Evolutionary conservation across 116 monocot genomes (phyloP).

Genomic region (Papilionanthe hybrid): DNA sequence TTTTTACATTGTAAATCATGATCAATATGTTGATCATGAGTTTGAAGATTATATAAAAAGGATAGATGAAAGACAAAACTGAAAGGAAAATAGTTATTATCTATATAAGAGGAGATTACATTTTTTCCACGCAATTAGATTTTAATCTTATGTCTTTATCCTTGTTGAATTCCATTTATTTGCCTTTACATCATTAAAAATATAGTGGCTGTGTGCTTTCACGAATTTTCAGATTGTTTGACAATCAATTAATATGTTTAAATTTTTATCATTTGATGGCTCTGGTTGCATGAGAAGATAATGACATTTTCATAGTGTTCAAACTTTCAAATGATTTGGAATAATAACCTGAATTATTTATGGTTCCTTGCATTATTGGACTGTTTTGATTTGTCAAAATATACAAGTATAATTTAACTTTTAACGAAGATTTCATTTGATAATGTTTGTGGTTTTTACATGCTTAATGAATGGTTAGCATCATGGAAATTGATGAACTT

Average conservation of each 20-base stretch:
- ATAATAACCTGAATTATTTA: background rate
- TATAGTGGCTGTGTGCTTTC: background rate
- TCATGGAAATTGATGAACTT: background rate
- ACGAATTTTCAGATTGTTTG: background rate
- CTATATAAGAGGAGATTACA: background rate
- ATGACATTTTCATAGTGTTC: background rate
- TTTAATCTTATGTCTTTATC: background rate
- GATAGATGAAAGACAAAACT: background rate
- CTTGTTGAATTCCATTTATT: background rate
- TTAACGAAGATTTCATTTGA: background rate
- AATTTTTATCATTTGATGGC: background rate
- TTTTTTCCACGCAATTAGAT: background rate
- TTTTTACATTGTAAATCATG: no score
- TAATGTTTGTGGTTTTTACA: background rate
- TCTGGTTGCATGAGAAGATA: background rate
- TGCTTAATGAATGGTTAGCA: background rate
- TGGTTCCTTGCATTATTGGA: background rate
- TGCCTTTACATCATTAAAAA: background rate
- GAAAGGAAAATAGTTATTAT: background rate
- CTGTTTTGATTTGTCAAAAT: background rate
- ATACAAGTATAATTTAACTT: background rate
- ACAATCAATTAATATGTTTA: background rate
- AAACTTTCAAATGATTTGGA: background rate
- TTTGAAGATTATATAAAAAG: background rate
- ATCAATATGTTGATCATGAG: background rate